Percentiles rank a stretch among this genome's conserved stretches.
Evolutionary conservation across 306 rosid species (phyloP).

Genomic region (Castanospermum australe): DNA sequence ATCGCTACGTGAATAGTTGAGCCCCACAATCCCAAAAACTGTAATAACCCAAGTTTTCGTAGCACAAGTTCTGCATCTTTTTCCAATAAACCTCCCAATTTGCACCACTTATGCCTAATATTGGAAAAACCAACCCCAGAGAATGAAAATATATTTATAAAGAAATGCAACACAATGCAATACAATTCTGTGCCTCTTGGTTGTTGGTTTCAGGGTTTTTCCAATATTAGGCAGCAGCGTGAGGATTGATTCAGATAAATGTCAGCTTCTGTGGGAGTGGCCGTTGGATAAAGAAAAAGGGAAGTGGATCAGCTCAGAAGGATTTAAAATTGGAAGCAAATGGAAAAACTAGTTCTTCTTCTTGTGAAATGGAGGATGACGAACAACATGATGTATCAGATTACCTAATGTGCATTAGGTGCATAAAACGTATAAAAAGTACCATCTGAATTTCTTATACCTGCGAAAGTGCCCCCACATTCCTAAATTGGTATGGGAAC

Average conservation of each 20-base stretch:
- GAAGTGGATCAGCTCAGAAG: slow-evolving; percentile 25
- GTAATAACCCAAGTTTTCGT: background rate
- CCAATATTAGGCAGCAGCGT: background rate
- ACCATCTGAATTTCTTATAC: slow-evolving; percentile 7
- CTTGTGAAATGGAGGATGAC: slow-evolving; percentile 39
- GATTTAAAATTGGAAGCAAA: slow-evolving; percentile 10
- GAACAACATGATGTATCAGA: slow-evolving; percentile 31
- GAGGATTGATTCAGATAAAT: slow-evolving; percentile 17
- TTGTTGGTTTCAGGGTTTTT: background rate
- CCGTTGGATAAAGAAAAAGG: slow-evolving; percentile 23
- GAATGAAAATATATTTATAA: background rate
- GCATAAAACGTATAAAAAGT: slow-evolving; percentile 8
- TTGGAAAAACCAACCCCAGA: background rate
- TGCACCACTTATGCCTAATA: background rate
- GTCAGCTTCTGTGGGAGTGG: slow-evolving; percentile 26
- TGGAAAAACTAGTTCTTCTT: slow-evolving; percentile 26
- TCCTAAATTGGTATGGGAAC: slow-evolving; percentile 30
- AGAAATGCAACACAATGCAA: background rate
- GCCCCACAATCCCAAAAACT: background rate
- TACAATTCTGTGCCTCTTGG: background rate
- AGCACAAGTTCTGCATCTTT: background rate
- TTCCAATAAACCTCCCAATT: background rate
- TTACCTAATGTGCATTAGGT: slow-evolving; percentile 28
- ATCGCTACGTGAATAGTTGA: slow-evolving; percentile 7
- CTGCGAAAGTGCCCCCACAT: slow-evolving; percentile 22